Base-by-base conservation (phyloP, 163 green algal species). In the Prototheca cutis region DNA sequence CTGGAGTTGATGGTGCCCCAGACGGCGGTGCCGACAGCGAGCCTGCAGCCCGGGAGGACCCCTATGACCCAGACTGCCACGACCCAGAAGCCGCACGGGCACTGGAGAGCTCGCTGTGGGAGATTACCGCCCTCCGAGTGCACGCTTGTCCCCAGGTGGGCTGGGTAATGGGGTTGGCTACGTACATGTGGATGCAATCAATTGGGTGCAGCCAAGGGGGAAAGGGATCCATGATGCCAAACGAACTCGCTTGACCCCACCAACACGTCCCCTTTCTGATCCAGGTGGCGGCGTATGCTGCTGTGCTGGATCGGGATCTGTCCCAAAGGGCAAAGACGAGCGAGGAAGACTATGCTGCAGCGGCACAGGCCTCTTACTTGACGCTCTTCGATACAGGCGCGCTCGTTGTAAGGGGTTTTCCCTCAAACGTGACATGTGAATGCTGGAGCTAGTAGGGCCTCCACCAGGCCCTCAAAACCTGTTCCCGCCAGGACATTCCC, bases 91-190 rank as follows among this genome's bases (percentile, higher is more conserved):
- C 82, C 24, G 83, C 66, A 57, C 49, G 77, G 4, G 86, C 84
- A 2, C 69, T 96, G 54, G 85, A 94, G 70, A 95, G 85, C 72
- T 90, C 77, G 17, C 71, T 98, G 66, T 98, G 92, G 92, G 92
- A 98, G 78, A 30, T 97, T 19, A 74, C 83, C 40, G 78, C 76
- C 3, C 74, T 97, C 13, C 58, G 72, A 21, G 62, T 69, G 29
- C 91, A 98, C 73, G 88, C 87, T 68, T 85, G 74, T 61, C 87
- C 84, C 6, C 73, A 91, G 84, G 84, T n/a, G n/a, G n/a, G n/a
- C n/a, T n/a, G n/a, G n/a, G n/a, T n/a, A n/a, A n/a, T n/a, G n/a
- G n/a, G n/a, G n/a, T n/a, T n/a, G n/a, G n/a, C n/a, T n/a, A n/a
- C n/a, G n/a, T n/a, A n/a, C n/a, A n/a, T n/a, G n/a, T n/a, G n/a